Conservation (phyloP, 148 eudicot genomes). For the Pharnaceum exiguum region DNA sequence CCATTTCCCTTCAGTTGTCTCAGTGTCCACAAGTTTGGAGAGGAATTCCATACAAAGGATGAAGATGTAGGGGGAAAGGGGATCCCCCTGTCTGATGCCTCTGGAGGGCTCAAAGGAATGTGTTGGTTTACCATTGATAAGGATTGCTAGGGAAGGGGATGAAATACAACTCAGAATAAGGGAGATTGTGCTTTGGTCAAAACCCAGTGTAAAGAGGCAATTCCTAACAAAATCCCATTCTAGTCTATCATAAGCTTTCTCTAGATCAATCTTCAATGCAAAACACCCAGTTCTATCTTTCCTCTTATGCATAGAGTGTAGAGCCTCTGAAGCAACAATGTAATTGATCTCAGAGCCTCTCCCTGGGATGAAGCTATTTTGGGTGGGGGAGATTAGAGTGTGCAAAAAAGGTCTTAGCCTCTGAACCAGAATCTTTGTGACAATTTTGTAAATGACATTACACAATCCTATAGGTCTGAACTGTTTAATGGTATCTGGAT, state of each 20-base stretch:
- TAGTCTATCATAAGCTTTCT: too few species aligned
- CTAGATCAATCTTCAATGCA: neutral
- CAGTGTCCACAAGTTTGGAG: neutral
- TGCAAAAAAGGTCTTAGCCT: too few species aligned
- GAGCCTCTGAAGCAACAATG: too few species aligned
- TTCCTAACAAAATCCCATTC: too few species aligned
- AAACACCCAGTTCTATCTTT: too few species aligned
- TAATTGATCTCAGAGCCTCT: too few species aligned
- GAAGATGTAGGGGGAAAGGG: neutral
- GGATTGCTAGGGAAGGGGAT: neutral
- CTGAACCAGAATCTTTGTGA: too few species aligned
- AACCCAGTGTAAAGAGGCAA: too few species aligned
- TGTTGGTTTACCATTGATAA: neutral
- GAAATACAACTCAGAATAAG: neutral
- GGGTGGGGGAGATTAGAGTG: too few species aligned
- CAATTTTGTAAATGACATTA: too few species aligned
- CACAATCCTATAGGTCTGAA: neutral
- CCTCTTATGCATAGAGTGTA: too few species aligned
- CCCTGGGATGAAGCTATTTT: too few species aligned
- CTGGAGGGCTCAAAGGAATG: neutral
- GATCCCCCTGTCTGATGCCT: neutral
- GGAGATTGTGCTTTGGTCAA: neutral
- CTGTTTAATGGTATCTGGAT: neutral
- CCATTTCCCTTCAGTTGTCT: neutral
- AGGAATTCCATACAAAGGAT: neutral